Base-by-base conservation (phyloP, 768 basidiomycete species). In the Lentinus tigrinus region DNA sequence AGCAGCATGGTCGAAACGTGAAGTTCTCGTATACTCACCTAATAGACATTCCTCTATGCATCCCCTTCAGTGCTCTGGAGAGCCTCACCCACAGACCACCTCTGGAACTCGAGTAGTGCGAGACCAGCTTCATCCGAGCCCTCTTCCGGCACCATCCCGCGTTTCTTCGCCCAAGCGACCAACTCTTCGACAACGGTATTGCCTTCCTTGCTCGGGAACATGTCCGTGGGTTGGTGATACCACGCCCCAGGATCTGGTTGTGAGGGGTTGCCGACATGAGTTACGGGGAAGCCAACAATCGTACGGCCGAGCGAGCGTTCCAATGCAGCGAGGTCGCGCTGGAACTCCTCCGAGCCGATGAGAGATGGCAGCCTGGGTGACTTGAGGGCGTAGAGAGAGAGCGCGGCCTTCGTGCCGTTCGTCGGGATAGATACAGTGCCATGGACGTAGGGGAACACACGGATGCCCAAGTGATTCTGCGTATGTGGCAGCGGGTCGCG, bases 271-370 rank as follows among this genome's bases (percentile, higher is more conserved):
- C 67, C 72, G 19, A 93, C 75, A 0, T 75, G 76, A 16, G 73
- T 72, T 0, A 91, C 91, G 26, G 90, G 85, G 67, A 95, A 88
- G 3, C 93, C 95, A 21, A 85, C 85, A 50, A 93, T 87, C 72
- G 96, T 95, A 40, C 93, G 81, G 10, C 88, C 89, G n/a, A 96
- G 61, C 2, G 88, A 82, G 23, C 91, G 85, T 63, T 89, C 85
- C 14, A 96, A 76, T 42, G 79, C 78, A 31, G 76, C 76, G 17
- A 91, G 73, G 38, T 89, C 83, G n/a, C 74, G 69, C 26, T 76
- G 73, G 65, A 88, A 87, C n/a, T 67, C 68, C 47, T 78, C 70
- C 2, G 80, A 77, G 16, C 70, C 71, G 44, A 86, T 69, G 59
- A 80, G 67, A 26, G 72, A 67, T 37, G 75, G 56, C 47, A 89